Conservation (phyloP, 352 stramenopile species). For the Globisporangium radiosum region DNA sequence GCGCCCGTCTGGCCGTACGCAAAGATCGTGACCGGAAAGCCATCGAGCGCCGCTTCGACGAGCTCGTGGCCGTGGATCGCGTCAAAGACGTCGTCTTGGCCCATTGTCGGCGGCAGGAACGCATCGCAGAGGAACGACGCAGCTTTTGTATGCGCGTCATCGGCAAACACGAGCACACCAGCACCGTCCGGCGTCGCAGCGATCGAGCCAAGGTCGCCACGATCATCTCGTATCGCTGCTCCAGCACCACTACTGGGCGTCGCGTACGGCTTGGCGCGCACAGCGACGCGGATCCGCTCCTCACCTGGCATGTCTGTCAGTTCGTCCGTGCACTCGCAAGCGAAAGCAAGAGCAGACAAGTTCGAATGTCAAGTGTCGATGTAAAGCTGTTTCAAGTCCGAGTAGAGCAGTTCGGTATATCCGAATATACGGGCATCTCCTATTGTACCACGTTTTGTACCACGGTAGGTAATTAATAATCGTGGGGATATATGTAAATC, state of each 20-base stretch:
- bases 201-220: slow-evolving; percentile 15
- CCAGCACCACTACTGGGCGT: neutral
- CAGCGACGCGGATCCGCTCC: slow-evolving; percentile 58
- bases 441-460: too few species aligned
- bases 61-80: slow-evolving; percentile 35
- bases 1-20: slow-evolving; percentile 69
- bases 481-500: too few species aligned
- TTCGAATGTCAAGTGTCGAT: too few species aligned
- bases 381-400: too few species aligned
- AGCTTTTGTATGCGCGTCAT: slow-evolving; percentile 21
- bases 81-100: slow-evolving; percentile 53
- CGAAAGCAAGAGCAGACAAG: neutral
- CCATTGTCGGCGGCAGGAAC: slow-evolving; percentile 29
- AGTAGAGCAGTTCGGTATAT: too few species aligned
- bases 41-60: slow-evolving; percentile 44
- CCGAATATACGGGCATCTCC: too few species aligned
- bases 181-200: slow-evolving; percentile 27
- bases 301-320: slow-evolving; percentile 35
- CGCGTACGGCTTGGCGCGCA: slow-evolving; percentile 43
- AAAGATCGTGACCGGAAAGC: slow-evolving; percentile 69
- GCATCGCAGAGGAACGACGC: slow-evolving; percentile 63
- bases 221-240: slow-evolving; percentile 23
- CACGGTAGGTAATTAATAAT: too few species aligned
- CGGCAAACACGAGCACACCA: slow-evolving; percentile 38
- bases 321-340: too few species aligned